A percentile compares a stretch with the other conserved stretches of the same genome.
Evolutionary conservation across 2,329 filamentous ascomycete species (phyloP).

Genomic region (Arthrobotrys conoides): DNA sequence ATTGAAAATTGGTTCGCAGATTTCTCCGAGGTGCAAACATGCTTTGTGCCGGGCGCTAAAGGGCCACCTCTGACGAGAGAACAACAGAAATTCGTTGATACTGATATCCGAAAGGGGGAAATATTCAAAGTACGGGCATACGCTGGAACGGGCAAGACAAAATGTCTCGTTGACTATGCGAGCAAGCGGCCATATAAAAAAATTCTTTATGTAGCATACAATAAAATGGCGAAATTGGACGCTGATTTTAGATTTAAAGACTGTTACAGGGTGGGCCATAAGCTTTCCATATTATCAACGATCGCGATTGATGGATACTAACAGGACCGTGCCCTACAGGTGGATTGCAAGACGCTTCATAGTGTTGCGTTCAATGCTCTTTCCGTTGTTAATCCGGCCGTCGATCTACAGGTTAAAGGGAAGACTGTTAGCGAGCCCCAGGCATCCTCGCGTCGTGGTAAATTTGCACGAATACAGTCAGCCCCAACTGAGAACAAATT

Average conservation of each 20-base stretch:
- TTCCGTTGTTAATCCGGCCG: slow-evolving; percentile 45
- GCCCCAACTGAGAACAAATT: slow-evolving; percentile 48
- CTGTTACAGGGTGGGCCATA: slow-evolving; percentile 36
- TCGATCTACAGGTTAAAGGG: slow-evolving; percentile 40
- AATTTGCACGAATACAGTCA: slow-evolving; percentile 43
- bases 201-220: slow-evolving; percentile 58
- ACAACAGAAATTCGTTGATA: slow-evolving; percentile 60
- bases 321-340: slow-evolving; percentile 5
- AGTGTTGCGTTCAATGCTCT: slow-evolving; percentile 57
- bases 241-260: slow-evolving; percentile 49
- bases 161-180: slow-evolving; percentile 63
- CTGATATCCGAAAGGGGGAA: slow-evolving; percentile 58
- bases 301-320: not conserved
- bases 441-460: slow-evolving; percentile 40
- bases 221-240: slow-evolving; percentile 46
- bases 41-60: not conserved
- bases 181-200: slow-evolving; percentile 38
- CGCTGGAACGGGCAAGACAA: slow-evolving; percentile 64
- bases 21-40: not conserved
- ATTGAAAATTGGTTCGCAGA: slow-evolving; percentile 44
- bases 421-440: not conserved
- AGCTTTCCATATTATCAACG: not conserved
- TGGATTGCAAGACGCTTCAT: slow-evolving; percentile 58
- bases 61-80: slow-evolving; percentile 57
- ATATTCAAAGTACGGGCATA: slow-evolving; percentile 63